These are phyloP conservation scores for Serendipita vermifera DNA, from an alignment of 768 basidiomycete genomes.

Conservation along the genomic window DNA sequence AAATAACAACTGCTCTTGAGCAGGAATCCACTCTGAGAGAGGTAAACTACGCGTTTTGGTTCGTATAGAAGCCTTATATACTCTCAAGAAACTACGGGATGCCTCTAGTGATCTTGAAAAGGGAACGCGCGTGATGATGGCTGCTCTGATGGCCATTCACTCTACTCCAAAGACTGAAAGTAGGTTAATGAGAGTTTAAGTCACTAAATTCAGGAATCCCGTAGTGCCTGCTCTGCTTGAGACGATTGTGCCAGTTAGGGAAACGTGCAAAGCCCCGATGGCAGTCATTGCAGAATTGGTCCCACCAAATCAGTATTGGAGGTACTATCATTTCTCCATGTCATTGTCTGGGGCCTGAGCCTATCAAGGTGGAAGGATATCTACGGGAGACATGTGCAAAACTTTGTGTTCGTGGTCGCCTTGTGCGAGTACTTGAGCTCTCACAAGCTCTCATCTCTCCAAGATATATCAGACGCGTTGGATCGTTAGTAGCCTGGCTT, in stretches of 20 bases:
- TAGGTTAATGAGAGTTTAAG: slow-evolving; percentile 20
- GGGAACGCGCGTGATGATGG: slow-evolving; percentile 56
- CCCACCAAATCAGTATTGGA: slow-evolving; percentile 65
- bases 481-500: slow-evolving; percentile 41
- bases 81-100: slow-evolving; percentile 61
- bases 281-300: slow-evolving; percentile 35
- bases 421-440: slow-evolving; percentile 50
- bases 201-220: not conserved
- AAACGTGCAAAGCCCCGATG: slow-evolving; percentile 39
- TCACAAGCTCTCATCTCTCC: slow-evolving; percentile 45
- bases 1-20: slow-evolving; percentile 47
- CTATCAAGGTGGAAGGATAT: slow-evolving; percentile 15
- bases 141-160: slow-evolving; percentile 67
- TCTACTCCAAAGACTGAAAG: slow-evolving; percentile 51
- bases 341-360: not conserved
- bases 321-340: slow-evolving; percentile 67
- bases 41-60: slow-evolving; percentile 28
- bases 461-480: slow-evolving; percentile 38
- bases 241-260: slow-evolving; percentile 41
- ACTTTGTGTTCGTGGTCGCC: slow-evolving; percentile 51
- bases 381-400: slow-evolving; percentile 29
- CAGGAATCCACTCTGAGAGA: slow-evolving; percentile 51
- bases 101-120: slow-evolving; percentile 64
- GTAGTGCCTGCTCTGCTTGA: slow-evolving; percentile 50
- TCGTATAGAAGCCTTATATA: slow-evolving; percentile 9